Percentiles rank a stretch among this genome's conserved stretches.
Conservation (phyloP, 208 protist genomes). For the Vickermania spadyakhi region DNA sequence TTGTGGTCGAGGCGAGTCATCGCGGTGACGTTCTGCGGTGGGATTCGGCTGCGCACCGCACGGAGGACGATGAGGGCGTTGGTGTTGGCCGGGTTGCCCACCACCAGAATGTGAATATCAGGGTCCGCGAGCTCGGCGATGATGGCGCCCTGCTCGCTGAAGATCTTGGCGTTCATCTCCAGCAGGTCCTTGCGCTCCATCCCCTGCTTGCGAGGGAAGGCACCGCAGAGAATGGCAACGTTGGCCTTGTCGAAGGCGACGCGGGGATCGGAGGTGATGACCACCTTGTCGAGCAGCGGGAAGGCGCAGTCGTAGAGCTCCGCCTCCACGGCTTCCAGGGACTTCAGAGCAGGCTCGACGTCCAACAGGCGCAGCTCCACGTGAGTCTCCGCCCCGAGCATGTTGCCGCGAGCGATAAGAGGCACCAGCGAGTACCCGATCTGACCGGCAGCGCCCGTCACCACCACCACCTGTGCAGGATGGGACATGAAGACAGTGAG, state of each 20-base stretch:
- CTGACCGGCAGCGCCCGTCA: constrained; percentile 95
- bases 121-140: constrained; percentile 79
- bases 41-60: constrained; percentile 40
- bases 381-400: constrained; percentile 84
- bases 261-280: constrained; percentile 48
- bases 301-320: constrained; percentile 93
- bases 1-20: constrained; percentile 97
- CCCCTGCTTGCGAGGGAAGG: constrained; percentile 82
- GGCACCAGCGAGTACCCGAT: constrained; percentile 92
- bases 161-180: constrained; percentile 93
- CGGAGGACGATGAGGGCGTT: constrained; percentile 92
- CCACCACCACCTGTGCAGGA: constrained; percentile 44
- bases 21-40: constrained; percentile 88
- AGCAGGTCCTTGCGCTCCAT: constrained; percentile 97
- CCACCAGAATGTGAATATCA: constrained; percentile 83
- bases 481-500: too few species aligned
- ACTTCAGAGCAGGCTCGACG: constrained; percentile 53
- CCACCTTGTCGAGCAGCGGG: constrained; percentile 74
- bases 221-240: constrained; percentile 79
- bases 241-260: constrained; percentile 83
- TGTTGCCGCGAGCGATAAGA: constrained; percentile 87
- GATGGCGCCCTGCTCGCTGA: constrained; percentile 88
- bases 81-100: constrained; percentile 98
- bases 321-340: constrained; percentile 82
- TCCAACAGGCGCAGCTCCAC: constrained; percentile 93